Base-by-base conservation (phyloP, 2,329 filamentous ascomycete genomes). In the Sclerotinia nivalis region DNA sequence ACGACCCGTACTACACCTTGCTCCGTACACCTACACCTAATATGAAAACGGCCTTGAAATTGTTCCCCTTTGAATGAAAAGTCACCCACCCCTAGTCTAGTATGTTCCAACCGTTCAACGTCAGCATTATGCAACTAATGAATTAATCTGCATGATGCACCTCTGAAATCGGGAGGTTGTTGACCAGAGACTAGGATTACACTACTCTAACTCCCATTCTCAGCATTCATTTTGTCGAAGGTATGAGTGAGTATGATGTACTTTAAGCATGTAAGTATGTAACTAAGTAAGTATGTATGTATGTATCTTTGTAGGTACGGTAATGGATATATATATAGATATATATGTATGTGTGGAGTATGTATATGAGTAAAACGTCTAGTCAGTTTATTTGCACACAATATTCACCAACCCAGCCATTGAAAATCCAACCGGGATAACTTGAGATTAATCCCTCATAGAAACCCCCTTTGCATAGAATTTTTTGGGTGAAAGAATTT, bases 371-470 rank as follows among this genome's bases (percentile, higher is more conserved):
- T 49, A 49, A 22, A 43, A 43, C 18, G 15, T 6, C 13, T 9
- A 43, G 13, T 43, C 40, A 43, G 40, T 43, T 9, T 43, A 43
- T 43, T 18, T 43, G 15, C 13, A 43, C 13, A 43, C 15, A 18
- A 1, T 61, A 8, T 47, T 31, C 25, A n/a, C 22, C 5, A 43
- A 49, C 34, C 10, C 45, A 62, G 59, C 18, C 43, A 61, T 13
- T 49, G 20, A 34, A 10, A 50, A 37, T 34, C 18, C 20, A 25
- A 50, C 13, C 45, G 45, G 60, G 28, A 9, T 50, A 25, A 43
- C 20, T 62, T 37, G 2, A 50, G 22, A 50, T 62, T 62, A 62
- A 62, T 62, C 60, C 60, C 60, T 62, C 60, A 62, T 62, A 50
- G 60, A 62, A 50, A 37, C 2, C 37, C n/a, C n/a, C 20, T 28